Percentiles rank a stretch among this genome's conserved stretches.
Conservation (phyloP, 768 basidiomycete species). For the Tulasnella sp. region DNA sequence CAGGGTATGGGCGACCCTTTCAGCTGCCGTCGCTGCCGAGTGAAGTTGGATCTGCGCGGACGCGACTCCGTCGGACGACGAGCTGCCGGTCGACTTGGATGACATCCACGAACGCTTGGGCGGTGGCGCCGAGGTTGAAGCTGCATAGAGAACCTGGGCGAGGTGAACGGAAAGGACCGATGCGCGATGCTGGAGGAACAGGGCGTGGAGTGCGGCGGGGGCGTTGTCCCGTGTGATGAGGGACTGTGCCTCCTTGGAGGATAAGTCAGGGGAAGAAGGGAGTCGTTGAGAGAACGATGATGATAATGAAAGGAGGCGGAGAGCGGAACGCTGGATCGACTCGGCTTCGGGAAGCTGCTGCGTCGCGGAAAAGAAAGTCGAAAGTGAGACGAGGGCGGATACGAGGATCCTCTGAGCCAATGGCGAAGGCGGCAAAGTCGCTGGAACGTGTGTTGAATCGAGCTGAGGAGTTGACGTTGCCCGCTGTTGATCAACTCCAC, state of each 20-base stretch:
- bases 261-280: neutral
- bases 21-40: slow-evolving; percentile 59
- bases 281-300: neutral
- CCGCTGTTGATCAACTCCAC: neutral
- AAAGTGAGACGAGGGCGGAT: slow-evolving; percentile 59
- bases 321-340: slow-evolving; percentile 47
- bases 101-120: neutral
- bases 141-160: slow-evolving; percentile 60
- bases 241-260: neutral
- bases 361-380: slow-evolving; percentile 57
- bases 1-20: slow-evolving; percentile 52
- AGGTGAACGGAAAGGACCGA: slow-evolving; percentile 66
- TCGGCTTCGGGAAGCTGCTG: slow-evolving; percentile 50
- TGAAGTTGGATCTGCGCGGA: slow-evolving; percentile 48
- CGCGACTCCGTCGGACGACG: neutral
- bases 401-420: slow-evolving; percentile 52
- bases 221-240: slow-evolving; percentile 30
- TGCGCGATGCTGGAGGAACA: slow-evolving; percentile 64
- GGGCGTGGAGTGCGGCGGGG: slow-evolving; percentile 53
- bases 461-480: neutral
- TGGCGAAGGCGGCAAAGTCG: slow-evolving; percentile 13
- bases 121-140: neutral
- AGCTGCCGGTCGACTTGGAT: slow-evolving; percentile 24
- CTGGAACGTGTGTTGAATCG: neutral
- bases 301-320: slow-evolving; percentile 40